Evolutionary conservation across 2,329 filamentous ascomycete species (phyloP).

Genomic region (Sporothrix luriei): DNA sequence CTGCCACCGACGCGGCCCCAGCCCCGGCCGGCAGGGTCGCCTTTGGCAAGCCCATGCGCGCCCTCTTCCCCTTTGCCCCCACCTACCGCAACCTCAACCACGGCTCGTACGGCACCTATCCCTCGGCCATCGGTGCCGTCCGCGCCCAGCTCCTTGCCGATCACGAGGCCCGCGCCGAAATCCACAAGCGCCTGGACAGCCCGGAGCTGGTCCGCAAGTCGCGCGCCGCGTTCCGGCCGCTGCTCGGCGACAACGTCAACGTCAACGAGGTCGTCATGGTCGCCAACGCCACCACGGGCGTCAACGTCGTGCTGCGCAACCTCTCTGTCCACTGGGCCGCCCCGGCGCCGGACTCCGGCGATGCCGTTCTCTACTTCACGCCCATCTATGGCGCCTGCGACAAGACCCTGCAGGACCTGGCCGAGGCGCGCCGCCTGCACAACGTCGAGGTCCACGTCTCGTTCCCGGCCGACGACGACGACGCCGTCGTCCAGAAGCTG

Average conservation of each 20-base stretch:
- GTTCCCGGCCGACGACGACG: slow-evolving; percentile 65
- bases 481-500: slow-evolving; percentile 59
- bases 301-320: slow-evolving; percentile 70
- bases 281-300: slow-evolving; percentile 69
- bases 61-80: slow-evolving; percentile 42
- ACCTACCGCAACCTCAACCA: slow-evolving; percentile 44
- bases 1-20: background rate
- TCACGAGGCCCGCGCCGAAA: slow-evolving; percentile 64
- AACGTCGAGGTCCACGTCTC: slow-evolving; percentile 55
- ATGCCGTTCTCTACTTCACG: slow-evolving; percentile 68
- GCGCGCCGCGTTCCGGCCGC: slow-evolving; percentile 60
- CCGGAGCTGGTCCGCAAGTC: slow-evolving; percentile 58
- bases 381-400: slow-evolving; percentile 69
- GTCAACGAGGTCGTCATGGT: slow-evolving; percentile 66
- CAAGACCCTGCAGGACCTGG: slow-evolving; percentile 62
- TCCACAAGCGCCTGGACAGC: slow-evolving; percentile 65
- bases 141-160: slow-evolving; percentile 58
- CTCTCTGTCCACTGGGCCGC: slow-evolving; percentile 44
- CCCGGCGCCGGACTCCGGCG: slow-evolving; percentile 46
- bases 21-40: slow-evolving; percentile 5
- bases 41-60: slow-evolving; percentile 40
- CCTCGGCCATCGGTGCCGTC: slow-evolving; percentile 55
- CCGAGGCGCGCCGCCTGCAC: slow-evolving; percentile 52
- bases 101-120: slow-evolving; percentile 70
- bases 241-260: slow-evolving; percentile 53